phyloP scores from a whole-genome alignment of 495 filamentous ascomycete genomes.

The Cercophora sp. region DNA sequence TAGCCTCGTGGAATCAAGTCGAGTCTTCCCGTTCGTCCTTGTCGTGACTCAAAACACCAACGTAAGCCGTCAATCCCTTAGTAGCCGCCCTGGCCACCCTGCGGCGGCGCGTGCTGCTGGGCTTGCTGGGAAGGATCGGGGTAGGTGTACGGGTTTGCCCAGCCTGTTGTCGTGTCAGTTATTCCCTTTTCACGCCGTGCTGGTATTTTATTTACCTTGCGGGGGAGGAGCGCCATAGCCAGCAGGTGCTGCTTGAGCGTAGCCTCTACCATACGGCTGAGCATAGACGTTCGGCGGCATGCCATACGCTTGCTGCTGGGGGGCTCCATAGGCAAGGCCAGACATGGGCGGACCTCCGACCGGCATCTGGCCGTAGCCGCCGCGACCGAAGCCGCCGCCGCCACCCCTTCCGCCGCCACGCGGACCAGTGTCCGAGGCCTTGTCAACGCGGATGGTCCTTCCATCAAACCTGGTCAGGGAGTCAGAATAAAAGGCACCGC shows the following conservation, averaged over 20 bases:
- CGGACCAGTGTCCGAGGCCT: slow-evolving; percentile 75
- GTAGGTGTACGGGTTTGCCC: slow-evolving; percentile 35
- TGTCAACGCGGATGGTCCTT: slow-evolving; percentile 92
- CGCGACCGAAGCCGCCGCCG: slow-evolving; percentile 34
- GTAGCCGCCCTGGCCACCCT: slow-evolving; percentile 26
- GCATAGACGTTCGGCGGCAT: slow-evolving; percentile 25
- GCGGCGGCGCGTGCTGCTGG: slow-evolving; percentile 29
- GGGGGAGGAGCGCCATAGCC: slow-evolving; percentile 31
- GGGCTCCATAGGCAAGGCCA: slow-evolving; percentile 32
- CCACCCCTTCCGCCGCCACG: slow-evolving; percentile 50
- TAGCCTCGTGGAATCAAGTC: background rate
- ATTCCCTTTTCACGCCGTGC: slow-evolving; percentile 8
- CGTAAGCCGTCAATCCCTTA: slow-evolving; percentile 10
- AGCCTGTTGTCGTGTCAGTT: slow-evolving; percentile 23
- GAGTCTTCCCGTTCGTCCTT: background rate
- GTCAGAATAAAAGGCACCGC: slow-evolving; percentile 12
- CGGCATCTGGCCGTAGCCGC: slow-evolving; percentile 31
- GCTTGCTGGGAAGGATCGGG: slow-evolving; percentile 33
- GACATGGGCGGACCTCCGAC: slow-evolving; percentile 27
- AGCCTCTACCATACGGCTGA: slow-evolving; percentile 29
- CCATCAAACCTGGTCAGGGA: slow-evolving; percentile 75
- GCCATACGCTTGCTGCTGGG: slow-evolving; percentile 29
- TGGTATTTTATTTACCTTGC: slow-evolving; percentile 34
- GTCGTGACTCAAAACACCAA: slow-evolving; percentile 11
- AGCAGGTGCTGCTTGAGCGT: slow-evolving; percentile 24